Evolutionary conservation across 1,284 basidiomycete species (phyloP).

Genomic region (Schizophyllum commune): DNA sequence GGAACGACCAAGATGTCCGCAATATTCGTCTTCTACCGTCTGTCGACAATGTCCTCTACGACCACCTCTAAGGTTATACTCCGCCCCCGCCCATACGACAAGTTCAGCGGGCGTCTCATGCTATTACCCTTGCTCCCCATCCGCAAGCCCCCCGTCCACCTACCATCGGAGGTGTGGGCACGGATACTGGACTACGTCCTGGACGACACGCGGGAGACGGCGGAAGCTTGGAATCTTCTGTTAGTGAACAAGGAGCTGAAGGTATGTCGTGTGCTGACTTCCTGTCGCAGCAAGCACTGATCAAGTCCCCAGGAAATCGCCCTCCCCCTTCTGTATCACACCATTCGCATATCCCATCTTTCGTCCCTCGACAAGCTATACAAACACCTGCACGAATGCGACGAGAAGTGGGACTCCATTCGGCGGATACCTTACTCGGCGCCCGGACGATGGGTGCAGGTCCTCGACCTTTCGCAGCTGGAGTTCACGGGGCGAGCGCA

Average conservation of each 20-base stretch:
- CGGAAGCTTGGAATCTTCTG: slow-evolving; percentile 34
- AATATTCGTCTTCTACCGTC: background rate
- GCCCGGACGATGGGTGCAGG: slow-evolving; percentile 77
- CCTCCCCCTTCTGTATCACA: slow-evolving; percentile 59
- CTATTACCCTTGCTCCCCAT: slow-evolving; percentile 60
- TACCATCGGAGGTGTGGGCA: slow-evolving; percentile 70
- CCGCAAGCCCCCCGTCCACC: slow-evolving; percentile 36
- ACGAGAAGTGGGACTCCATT: slow-evolving; percentile 79
- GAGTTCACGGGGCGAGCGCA: slow-evolving; percentile 34
- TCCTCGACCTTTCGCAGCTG: slow-evolving; percentile 60
- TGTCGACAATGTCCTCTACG: slow-evolving; percentile 13
- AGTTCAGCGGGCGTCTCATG: slow-evolving; percentile 48
- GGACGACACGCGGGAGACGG: slow-evolving; percentile 12
- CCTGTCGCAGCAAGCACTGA: slow-evolving; percentile 1
- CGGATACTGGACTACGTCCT: slow-evolving; percentile 49
- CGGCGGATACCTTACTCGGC: slow-evolving; percentile 75
- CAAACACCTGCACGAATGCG: slow-evolving; percentile 46
- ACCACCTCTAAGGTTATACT: slow-evolving; percentile 30
- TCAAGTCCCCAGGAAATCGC: slow-evolving; percentile 46
- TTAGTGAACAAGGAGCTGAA: slow-evolving; percentile 65
- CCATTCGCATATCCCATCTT: slow-evolving; percentile 40
- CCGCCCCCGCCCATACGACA: slow-evolving; percentile 43
- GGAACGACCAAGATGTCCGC: background rate
- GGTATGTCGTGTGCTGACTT: slow-evolving; percentile 36
- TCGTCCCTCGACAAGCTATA: slow-evolving; percentile 50